Evolutionary conservation across 140 eudicot species (phyloP).

Genomic region (Bidens hawaiensis): DNA sequence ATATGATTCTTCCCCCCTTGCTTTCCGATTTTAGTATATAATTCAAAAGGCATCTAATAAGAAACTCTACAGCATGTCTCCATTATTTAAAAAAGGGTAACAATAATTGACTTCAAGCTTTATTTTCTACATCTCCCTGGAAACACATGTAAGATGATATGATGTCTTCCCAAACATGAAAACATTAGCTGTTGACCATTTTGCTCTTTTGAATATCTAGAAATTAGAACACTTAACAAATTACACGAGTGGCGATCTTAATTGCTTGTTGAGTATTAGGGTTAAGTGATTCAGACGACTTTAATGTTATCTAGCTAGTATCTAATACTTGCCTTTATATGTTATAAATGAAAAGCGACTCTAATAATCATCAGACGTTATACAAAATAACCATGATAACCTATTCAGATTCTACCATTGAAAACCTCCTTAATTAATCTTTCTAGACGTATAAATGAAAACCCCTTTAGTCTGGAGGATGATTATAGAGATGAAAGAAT

Average conservation of each 20-base stretch:
- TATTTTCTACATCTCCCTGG: conserved; percentile 20
- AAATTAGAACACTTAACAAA: not conserved
- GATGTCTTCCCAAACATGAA: conserved; percentile 21
- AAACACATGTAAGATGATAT: conserved; percentile 33
- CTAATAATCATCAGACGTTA: too few relatives aligned
- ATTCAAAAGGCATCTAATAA: conserved; percentile 34
- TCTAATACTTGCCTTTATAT: too few relatives aligned
- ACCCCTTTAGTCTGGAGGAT: not conserved
- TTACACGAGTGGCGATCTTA: not conserved
- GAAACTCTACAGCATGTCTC: conserved; percentile 34
- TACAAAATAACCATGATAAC: too few relatives aligned
- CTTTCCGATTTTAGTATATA: conserved; percentile 25
- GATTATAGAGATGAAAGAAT: not conserved
- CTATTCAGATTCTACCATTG: too few relatives aligned
- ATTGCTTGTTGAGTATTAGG: too few relatives aligned
- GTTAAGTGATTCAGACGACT: too few relatives aligned
- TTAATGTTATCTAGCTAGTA: too few relatives aligned
- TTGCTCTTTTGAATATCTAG: conserved; percentile 1
- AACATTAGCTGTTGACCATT: conserved; percentile 8
- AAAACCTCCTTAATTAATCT: too few relatives aligned
- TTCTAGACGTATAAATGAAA: too few relatives aligned
- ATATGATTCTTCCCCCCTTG: conserved; percentile 58
- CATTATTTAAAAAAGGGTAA: conserved; percentile 23
- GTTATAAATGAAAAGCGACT: too few relatives aligned
- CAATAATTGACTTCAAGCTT: conserved; percentile 35